These are phyloP conservation scores for Citrus cavaleriei DNA, from an alignment of 345 rosid species.

Conservation along the genomic window DNA sequence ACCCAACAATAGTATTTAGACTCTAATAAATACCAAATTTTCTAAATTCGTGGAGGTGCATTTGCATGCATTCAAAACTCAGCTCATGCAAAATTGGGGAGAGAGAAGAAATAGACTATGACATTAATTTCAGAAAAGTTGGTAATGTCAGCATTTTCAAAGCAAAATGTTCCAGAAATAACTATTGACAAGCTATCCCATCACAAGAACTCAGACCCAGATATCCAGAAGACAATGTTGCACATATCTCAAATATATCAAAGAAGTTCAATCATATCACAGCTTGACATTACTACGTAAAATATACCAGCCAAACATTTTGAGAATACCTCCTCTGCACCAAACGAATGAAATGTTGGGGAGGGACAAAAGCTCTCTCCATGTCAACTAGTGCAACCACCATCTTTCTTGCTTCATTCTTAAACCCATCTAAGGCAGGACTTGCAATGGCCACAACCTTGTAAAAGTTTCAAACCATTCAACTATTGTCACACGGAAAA, in stretches of 20 bases:
- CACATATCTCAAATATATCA: neutral
- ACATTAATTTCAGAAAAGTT: too few relatives aligned
- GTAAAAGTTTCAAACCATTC: neutral
- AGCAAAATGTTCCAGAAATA: neutral
- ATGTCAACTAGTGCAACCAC: constrained; percentile 78
- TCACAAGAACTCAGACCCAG: neutral
- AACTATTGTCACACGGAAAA: neutral
- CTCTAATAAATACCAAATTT: neutral
- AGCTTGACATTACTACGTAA: neutral
- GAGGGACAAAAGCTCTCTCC: constrained; percentile 87
- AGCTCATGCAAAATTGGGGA: neutral
- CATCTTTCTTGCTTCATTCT: constrained; percentile 75
- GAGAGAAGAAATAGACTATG: too few relatives aligned
- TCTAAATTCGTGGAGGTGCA: neutral
- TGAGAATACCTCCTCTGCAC: constrained; percentile 65
- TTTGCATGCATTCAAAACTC: neutral
- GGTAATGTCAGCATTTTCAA: too few relatives aligned
- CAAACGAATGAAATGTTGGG: constrained; percentile 78
- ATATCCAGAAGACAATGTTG: neutral
- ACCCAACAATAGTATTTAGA: neutral
- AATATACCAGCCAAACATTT: neutral
- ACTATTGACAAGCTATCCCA: neutral
- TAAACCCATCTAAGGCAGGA: constrained; percentile 71
- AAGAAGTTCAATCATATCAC: neutral
- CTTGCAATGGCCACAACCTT: constrained; percentile 75